Conservation (phyloP, 2,329 filamentous ascomycete genomes). For the Xylaria sp. region DNA sequence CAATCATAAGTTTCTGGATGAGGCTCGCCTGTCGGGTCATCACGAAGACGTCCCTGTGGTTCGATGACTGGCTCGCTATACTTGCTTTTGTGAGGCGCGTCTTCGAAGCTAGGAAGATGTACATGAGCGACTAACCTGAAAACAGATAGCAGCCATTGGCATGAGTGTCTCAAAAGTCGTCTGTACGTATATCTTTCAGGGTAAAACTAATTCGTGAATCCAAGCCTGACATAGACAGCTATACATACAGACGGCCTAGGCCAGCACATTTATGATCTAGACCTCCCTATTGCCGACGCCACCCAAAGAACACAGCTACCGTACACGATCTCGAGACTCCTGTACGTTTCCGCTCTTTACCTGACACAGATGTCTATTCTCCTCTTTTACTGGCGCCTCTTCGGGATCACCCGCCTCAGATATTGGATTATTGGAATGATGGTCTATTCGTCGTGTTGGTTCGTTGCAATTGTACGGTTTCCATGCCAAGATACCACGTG, state of each 20-base stretch:
- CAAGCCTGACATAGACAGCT: neutral
- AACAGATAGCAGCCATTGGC: neutral
- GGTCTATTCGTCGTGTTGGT: neutral
- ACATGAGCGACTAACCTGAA: neutral
- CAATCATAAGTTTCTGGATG: too few species aligned
- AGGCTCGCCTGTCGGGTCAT: neutral
- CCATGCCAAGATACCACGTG: neutral
- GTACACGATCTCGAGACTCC: neutral
- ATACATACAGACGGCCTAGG: neutral
- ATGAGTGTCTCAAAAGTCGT: neutral
- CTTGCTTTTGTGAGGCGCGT: neutral
- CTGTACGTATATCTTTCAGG: neutral
- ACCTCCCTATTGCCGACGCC: neutral
- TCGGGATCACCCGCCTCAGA: neutral
- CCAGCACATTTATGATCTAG: neutral
- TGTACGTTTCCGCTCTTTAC: neutral
- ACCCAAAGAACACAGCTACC: neutral
- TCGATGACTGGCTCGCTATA: neutral
- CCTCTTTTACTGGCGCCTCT: neutral
- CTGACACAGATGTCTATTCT: neutral
- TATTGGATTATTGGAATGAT: neutral
- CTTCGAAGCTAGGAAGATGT: neutral
- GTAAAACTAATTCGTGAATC: too few species aligned
- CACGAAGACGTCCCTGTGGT: neutral
- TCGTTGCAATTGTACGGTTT: neutral